Base-by-base conservation (phyloP, 1,284 basidiomycete species). In the Ganoderma leucocontextum region DNA sequence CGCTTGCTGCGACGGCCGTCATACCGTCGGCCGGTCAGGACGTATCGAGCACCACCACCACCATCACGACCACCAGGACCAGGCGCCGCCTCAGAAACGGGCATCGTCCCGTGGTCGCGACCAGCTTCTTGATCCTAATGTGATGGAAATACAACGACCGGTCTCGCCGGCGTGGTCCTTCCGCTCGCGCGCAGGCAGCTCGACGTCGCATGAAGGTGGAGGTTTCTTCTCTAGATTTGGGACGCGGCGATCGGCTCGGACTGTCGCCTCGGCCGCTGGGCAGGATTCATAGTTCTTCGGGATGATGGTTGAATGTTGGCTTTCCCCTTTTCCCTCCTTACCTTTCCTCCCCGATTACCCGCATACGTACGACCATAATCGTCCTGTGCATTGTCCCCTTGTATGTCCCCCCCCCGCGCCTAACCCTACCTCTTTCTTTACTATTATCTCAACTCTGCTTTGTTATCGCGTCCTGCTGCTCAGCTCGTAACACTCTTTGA, bases 1-100 rank as follows among this genome's bases (percentile, higher is more conserved):
- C 41, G 96, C 96, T 1, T 98, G 96, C 80, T 98, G 96, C 76
- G 95, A 97, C 79, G 97, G 97, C 75, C 88, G 86, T 59, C 97
- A 99, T 80, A 93, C 93, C 0, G 91, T 94, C 44, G 90, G 90
- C 0, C 86, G 85, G 66, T 82, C 86, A 25, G 83, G 87, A 22
- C 77, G 79, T 36, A 70, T 73, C 38, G 80, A 82, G 59, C 85
- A 87, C 63, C 85, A 87, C 66, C 87, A 90, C 66, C 87, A 89
- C 64, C 87, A 89, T 58, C 85, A 88, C 65, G 36, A 60, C 38
- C 17, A 60, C 38, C 58, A 41, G 13, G 22, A 60, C 22, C 55
- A 58, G 17, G 33, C 33, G 4, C 38, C 84, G 60, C 78, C 75
- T 66, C 79, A 81, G 35, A 77, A 80, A 63, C 73, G 70, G 60